Percentiles rank a stretch among this genome's conserved stretches.
Evolutionary conservation across 1,284 basidiomycete species (phyloP).

Genomic region (Waitea zeae): DNA sequence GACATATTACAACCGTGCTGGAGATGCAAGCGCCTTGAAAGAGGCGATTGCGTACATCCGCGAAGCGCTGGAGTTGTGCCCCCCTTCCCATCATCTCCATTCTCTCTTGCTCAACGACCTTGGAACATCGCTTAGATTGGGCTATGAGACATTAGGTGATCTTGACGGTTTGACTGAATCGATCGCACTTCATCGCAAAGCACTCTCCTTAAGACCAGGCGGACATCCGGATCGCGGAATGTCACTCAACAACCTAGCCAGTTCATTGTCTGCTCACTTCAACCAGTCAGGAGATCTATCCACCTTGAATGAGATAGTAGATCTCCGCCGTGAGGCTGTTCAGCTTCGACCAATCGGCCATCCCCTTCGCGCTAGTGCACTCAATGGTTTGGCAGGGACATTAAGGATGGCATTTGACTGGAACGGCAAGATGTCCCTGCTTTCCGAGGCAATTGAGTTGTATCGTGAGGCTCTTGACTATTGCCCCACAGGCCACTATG

Average conservation of each 20-base stretch:
- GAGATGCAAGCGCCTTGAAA: too few relatives aligned
- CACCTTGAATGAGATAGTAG: neutral
- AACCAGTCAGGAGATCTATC: neutral
- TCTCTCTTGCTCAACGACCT: too few relatives aligned
- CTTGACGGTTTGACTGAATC: too few relatives aligned
- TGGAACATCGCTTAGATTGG: too few relatives aligned
- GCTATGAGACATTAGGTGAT: neutral
- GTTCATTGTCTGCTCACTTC: neutral
- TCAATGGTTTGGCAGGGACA: neutral
- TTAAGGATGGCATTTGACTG: neutral
- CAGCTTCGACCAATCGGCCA: neutral
- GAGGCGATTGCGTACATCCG: too few relatives aligned
- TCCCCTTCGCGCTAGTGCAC: neutral
- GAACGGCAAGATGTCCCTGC: neutral
- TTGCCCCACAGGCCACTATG: too few relatives aligned
- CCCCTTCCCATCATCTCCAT: too few relatives aligned
- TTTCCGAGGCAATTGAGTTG: neutral
- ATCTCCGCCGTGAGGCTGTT: neutral
- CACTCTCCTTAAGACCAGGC: neutral
- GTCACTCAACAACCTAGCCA: neutral
- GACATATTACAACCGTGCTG: neutral
- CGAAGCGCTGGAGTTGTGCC: too few relatives aligned
- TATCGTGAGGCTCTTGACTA: neutral
- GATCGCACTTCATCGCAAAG: neutral
- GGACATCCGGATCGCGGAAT: neutral